These are phyloP conservation scores for Ceratobasidium theobromae DNA, from an alignment of 1,284 basidiomycete genomes.

Conservation along the genomic window DNA sequence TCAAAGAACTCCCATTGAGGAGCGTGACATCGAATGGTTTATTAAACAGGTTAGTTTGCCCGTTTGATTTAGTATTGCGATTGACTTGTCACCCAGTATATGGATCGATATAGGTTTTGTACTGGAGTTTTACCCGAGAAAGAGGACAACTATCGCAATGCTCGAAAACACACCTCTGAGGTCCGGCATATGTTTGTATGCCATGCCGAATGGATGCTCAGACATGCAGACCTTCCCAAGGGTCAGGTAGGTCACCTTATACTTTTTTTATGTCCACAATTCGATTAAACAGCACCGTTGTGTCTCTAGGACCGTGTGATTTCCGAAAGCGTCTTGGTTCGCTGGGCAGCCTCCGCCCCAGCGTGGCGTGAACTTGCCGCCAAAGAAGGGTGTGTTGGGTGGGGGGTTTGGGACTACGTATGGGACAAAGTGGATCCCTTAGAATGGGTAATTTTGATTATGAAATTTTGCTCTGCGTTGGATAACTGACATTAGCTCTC, in stretches of 20 bases:
- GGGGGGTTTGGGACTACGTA: slow-evolving; percentile 14
- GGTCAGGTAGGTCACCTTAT: background rate
- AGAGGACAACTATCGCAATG: slow-evolving; percentile 4
- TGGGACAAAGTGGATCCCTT: background rate
- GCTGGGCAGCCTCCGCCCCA: slow-evolving; percentile 6
- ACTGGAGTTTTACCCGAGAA: background rate
- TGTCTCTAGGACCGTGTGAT: slow-evolving; percentile 1
- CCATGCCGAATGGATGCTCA: slow-evolving; percentile 20
- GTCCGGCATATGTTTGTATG: slow-evolving; percentile 12
- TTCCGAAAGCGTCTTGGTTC: background rate
- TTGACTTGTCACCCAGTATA: too few relatives aligned
- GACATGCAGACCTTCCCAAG: background rate
- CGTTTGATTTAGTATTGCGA: too few relatives aligned
- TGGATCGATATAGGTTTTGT: background rate
- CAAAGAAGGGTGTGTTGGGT: background rate
- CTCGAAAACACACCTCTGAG: slow-evolving; percentile 23
- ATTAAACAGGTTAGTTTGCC: slow-evolving; percentile 11
- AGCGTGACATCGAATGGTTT: slow-evolving; percentile 14
- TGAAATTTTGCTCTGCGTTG: too few relatives aligned
- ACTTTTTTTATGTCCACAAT: background rate
- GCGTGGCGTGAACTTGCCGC: slow-evolving; percentile 7
- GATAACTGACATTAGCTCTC: too few relatives aligned
- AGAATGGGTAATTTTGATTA: background rate
- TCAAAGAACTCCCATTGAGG: background rate
- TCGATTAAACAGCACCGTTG: background rate